Evolutionary conservation across 1,139 yeast species (phyloP).

Genomic region (Yamadazyma siamensis): DNA sequence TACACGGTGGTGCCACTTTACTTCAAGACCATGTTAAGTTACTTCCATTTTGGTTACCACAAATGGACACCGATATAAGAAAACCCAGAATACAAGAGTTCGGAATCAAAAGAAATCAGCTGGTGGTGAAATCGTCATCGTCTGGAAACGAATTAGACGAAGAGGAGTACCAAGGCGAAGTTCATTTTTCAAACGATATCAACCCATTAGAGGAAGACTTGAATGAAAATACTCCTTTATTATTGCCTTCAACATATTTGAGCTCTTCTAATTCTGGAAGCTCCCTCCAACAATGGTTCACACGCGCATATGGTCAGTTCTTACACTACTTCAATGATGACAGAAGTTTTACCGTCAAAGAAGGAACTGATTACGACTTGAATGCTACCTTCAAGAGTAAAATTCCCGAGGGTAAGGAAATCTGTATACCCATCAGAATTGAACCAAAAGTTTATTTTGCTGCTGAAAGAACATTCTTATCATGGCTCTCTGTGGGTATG

Average conservation of each 20-base stretch:
- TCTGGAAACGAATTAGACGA: conserved; percentile 52
- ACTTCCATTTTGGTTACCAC: conserved; percentile 98
- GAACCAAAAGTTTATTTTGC: conserved; percentile 87
- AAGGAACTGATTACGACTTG: conserved; percentile 75
- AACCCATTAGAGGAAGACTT: conserved; percentile 49
- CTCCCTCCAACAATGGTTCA: conserved; percentile 30
- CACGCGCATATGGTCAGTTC: conserved; percentile 34
- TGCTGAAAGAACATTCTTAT: conserved; percentile 73
- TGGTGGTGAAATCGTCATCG: conserved; percentile 30
- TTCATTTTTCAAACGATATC: conserved; percentile 45
- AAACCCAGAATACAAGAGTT: conserved; percentile 72
- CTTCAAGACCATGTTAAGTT: conserved; percentile 77
- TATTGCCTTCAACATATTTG: conserved; percentile 35
- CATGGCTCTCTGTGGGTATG: conserved; percentile 76
- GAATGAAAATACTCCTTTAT: conserved; percentile 41
- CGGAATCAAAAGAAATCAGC: conserved; percentile 48
- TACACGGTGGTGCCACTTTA: conserved; percentile 90
- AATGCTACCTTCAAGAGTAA: conserved; percentile 42
- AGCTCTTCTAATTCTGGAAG: conserved; percentile 21
- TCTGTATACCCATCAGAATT: conserved; percentile 74
- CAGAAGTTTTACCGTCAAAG: conserved; percentile 70
- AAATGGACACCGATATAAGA: conserved; percentile 92
- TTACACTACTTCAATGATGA: conserved; percentile 58
- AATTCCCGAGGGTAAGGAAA: conserved; percentile 77
- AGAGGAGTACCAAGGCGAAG: conserved; percentile 43